These are phyloP conservation scores for Lactarius hatsudake DNA, from an alignment of 768 basidiomycete species.

Conservation along the genomic window DNA sequence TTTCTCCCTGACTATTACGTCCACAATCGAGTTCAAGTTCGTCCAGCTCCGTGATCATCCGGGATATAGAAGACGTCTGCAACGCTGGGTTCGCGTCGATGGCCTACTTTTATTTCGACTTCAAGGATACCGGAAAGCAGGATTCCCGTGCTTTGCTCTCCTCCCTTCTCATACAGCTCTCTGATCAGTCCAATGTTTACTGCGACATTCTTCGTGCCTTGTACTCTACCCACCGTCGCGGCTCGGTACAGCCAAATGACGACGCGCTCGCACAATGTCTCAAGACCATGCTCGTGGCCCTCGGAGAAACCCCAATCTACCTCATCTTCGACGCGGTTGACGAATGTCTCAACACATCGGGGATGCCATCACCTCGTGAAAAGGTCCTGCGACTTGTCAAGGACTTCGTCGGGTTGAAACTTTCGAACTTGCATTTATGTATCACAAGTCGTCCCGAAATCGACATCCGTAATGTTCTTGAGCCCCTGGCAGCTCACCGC, in stretches of 20 bases:
- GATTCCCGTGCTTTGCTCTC: neutral
- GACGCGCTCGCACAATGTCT: neutral
- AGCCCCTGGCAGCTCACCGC: neutral
- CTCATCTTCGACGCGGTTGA: neutral
- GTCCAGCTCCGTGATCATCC: constrained; percentile 4
- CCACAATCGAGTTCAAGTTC: neutral
- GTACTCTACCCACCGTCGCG: neutral
- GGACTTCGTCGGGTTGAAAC: neutral
- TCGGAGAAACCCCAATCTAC: neutral
- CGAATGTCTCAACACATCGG: neutral
- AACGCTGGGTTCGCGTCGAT: neutral
- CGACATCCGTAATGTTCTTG: neutral
- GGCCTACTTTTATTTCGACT: neutral
- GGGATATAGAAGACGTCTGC: neutral
- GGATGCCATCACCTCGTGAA: neutral
- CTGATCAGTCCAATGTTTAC: neutral
- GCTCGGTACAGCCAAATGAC: neutral
- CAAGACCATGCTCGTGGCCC: neutral
- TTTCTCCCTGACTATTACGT: neutral
- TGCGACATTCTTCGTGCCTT: neutral
- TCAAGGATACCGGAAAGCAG: neutral
- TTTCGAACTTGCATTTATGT: neutral
- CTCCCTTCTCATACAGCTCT: constrained; percentile 3
- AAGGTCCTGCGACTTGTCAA: neutral
- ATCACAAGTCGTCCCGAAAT: neutral